Evolutionary conservation across 2,329 filamentous ascomycete genomes (phyloP), one percentile per base, ranked within the genome.

Genomic region (Metarhizium album): DNA sequence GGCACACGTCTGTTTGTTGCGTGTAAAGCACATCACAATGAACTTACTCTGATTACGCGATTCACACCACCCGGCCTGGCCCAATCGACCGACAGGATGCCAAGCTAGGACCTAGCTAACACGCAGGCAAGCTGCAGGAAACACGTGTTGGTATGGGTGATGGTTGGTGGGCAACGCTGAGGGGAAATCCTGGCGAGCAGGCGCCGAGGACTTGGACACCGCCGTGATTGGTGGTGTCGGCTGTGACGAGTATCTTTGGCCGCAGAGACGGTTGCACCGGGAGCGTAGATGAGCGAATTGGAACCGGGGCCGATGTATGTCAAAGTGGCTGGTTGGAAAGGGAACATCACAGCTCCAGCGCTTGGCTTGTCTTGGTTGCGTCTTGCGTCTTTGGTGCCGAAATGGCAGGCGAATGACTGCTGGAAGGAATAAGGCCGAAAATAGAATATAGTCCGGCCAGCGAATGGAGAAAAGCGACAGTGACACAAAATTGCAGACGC

Each of bases 161-260:
- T 22, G 9, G 18, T 5, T 18, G 37, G 11, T 16, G 40, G 11
- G 11, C 11, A 18, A 14, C 18, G 13, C 18, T 43, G 40, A 20
- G 40, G 40, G 40, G 4, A 24, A 43, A 23, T 14, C 22, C 20
- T 14, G 13, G 9, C 37, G 27, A 48, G 40, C 8, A 14, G 33
- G 42, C 40, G 20, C 42, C 48, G 42, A 40, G 48, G 20, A 42
- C 16, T 20, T 27, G 48, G 42, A 20, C 31, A 11, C n/a, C 16
- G 37, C 24, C 18, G 16, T 51, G 45, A 51, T 51, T 45, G 49
- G 49, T 24, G 43, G 20, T 42, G 45, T 47, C 37, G 49, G 45
- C 8, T 23, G 49, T 35, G 37, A 47, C 24, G 49, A 51, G 45
- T 45, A 42, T 33, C 38, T n/a, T 16, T 4, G 24, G 43, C 43